Conservation (phyloP, 208 protist genomes). For the Balamuthia mandrillaris region DNA sequence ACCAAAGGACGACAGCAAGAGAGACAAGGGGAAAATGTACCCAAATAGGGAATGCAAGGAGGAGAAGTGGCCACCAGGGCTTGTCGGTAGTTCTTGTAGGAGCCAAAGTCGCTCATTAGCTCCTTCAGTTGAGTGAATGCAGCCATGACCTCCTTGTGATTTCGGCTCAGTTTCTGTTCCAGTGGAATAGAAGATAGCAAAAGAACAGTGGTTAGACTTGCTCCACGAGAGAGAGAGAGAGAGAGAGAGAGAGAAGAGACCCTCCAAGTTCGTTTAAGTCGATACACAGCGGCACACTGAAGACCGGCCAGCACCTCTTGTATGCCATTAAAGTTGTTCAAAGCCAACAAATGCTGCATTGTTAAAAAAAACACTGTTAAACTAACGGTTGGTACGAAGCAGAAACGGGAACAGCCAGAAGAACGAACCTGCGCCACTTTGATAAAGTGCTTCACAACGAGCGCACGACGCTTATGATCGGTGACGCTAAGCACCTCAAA, state of each 20-base stretch:
- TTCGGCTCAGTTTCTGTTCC: background rate
- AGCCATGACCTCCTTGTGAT: too few species aligned
- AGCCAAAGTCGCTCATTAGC: slow-evolving; percentile 50
- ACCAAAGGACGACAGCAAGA: too few species aligned
- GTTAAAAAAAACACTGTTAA: too few species aligned
- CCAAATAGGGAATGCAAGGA: slow-evolving; percentile 54
- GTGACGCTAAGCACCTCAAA: slow-evolving; percentile 52
- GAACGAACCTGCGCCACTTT: background rate
- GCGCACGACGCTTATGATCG: slow-evolving; percentile 33
- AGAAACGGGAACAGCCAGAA: background rate
- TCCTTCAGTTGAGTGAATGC: too few species aligned
- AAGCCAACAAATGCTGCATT: slow-evolving; percentile 35
- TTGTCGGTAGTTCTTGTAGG: slow-evolving; percentile 38
- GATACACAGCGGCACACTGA: slow-evolving; percentile 46
- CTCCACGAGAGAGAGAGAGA: too few species aligned
- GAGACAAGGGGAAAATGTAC: background rate
- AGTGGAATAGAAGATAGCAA: background rate
- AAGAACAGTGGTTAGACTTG: too few species aligned
- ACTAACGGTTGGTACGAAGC: background rate
- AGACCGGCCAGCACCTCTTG: slow-evolving; percentile 65
- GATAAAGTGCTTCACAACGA: slow-evolving; percentile 57
- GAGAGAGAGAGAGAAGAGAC: too few species aligned
- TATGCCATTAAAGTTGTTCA: slow-evolving; percentile 67
- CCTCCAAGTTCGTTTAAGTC: slow-evolving; percentile 65
- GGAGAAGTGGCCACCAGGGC: background rate